Evolutionary conservation across 2,329 filamentous ascomycete species (phyloP).

Genomic region (Cladosporium cucumerinum): DNA sequence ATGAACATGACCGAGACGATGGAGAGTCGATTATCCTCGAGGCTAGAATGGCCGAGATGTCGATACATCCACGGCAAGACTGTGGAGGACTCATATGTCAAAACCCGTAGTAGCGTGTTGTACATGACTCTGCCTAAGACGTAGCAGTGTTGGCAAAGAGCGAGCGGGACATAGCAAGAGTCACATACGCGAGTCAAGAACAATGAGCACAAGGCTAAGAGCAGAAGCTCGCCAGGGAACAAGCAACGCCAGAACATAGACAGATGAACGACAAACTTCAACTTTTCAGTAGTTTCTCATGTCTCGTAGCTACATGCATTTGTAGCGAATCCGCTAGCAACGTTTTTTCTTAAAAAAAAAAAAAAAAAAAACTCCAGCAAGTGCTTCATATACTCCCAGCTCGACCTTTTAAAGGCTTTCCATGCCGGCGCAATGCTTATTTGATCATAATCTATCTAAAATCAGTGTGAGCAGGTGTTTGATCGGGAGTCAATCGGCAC

Average conservation of each 20-base stretch:
- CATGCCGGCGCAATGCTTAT: slow-evolving; percentile 7
- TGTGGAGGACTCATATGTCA: too few species aligned
- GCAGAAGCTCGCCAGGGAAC: neutral
- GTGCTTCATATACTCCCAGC: slow-evolving; percentile 9
- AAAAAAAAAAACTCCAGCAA: slow-evolving; percentile 7
- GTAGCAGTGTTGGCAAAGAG: too few species aligned
- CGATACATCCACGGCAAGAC: neutral
- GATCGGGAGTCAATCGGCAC: neutral
- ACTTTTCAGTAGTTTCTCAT: slow-evolving; percentile 15
- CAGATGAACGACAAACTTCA: neutral
- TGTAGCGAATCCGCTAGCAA: slow-evolving; percentile 2
- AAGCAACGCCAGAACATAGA: neutral
- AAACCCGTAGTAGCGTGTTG: neutral
- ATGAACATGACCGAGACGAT: neutral
- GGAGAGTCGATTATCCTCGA: neutral
- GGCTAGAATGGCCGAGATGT: neutral
- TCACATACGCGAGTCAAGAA: neutral
- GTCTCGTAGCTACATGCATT: slow-evolving; percentile 13
- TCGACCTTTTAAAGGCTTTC: slow-evolving; percentile 3
- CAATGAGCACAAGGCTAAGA: neutral
- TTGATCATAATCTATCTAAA: slow-evolving; percentile 4
- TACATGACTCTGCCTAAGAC: neutral
- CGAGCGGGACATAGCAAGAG: neutral
- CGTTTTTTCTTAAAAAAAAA: too few species aligned
- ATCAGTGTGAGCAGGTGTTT: neutral